Evolutionary conservation across 805 yeast genomes (phyloP), one percentile per base, ranked within the genome.

Genomic region (Metschnikowia amazonensis): DNA sequence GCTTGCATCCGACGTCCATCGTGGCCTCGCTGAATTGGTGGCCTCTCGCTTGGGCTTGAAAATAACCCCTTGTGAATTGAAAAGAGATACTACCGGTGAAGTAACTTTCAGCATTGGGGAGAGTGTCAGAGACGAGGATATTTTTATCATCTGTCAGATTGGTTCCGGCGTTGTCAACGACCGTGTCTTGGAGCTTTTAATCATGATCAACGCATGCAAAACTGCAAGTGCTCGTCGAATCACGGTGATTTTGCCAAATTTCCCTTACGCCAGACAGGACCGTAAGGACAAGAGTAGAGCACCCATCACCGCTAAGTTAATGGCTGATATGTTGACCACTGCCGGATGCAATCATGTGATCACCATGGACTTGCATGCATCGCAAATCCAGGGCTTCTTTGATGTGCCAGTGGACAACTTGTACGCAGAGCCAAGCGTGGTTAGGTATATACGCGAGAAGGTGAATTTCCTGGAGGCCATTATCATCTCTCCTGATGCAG

Each of bases 201-300:
- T 86, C 59, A 83, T 85, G 82, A 84, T 86, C 51, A 83, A 84
- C 59, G 92, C 94, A 14, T 86, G 92, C 64, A 82, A 82, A 58
- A 82, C 86, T 2, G 94, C 94, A 8, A 81, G 88, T 44, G 94
- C 92, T 16, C 77, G 94, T 62, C 76, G 89, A 62, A 83, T 86
- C 61, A 85, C 92, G 2, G 94, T 87, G 5, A 86, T 86, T 14
- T 76, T 86, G 52, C 94, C 95, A 43, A 85, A 81, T 62, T 86
- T 84, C 65, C 90, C 90, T 9, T 86, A 86, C 56, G 94, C 94
- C n/a, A 79, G 95, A 70, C 95, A 86, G 64, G 95, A 86, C 63
- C 76, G 88, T 63, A 86, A 86, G 67, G 95, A 86, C 62, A 86
- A 86, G 61, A 79, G 86, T 44, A 76, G 95, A 64, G 94, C 94